Base-by-base conservation (phyloP, 1,139 yeast genomes). In the Candida tetrigidarum region DNA sequence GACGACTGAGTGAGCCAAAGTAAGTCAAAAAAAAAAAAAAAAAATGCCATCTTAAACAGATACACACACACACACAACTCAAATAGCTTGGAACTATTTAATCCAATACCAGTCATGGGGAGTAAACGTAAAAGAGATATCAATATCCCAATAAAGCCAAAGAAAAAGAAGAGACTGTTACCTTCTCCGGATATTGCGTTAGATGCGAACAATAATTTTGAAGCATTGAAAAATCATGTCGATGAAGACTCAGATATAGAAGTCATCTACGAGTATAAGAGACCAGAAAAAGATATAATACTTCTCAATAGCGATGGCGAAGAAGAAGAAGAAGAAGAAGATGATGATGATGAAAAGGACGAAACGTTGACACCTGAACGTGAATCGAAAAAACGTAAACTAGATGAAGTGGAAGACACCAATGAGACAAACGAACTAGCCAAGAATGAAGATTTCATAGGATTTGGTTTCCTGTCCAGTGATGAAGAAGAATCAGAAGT, bases 401-500 rank as follows among this genome's bases (percentile, higher is more conserved):
- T 15, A 55, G 22, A 26, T 20, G 22, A 11, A 15, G 48, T 53
- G 34, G 38, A 42, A n/a, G 26, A 32, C 6, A 14, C 12, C 8
- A 12, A 11, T 32, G 36, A 32, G 15, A n/a, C 36, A 19, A 59
- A 60, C 45, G 80, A 74, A 39, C 60, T 81, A 12, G 63, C 78
- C 1, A 69, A 70, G 27, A 81, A 82, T 52, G 76, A 67, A 32
- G 87, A 84, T 50, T 84, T 80, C 57, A 84, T 84, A 26, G 82
- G 81, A 3, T 76, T 84, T 59, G 86, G 82, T 11, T 75, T 80
- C 51, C 71, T 77, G 12, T 69, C 76, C 4, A 69, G 75, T 0
- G 74, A 66, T 3, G 75, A 70, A 4, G 76, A 28, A 22, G 22
- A 37, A 16, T 45, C 48, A 2, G 43, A 45, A 1, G 46, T 73